These are phyloP conservation scores for Ophiostoma sp. DNA, from an alignment of 2,329 filamentous ascomycete genomes.

Conservation along the genomic window DNA sequence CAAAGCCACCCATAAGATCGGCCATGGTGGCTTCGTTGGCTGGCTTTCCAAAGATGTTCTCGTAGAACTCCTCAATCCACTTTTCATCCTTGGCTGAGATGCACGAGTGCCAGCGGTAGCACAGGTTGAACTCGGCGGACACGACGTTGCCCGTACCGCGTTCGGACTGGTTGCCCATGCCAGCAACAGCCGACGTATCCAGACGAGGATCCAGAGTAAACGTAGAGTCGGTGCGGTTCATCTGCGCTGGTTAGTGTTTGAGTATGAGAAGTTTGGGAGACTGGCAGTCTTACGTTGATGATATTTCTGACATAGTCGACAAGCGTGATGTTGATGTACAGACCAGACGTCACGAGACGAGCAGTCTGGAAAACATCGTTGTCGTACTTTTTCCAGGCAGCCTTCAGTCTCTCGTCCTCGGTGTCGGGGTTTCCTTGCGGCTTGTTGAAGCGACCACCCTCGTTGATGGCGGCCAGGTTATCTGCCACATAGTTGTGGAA, in stretches of 20 bases:
- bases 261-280: neutral
- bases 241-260: slow-evolving; percentile 28
- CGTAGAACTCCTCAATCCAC: slow-evolving; percentile 70
- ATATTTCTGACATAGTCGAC: slow-evolving; percentile 76
- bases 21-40: slow-evolving; percentile 49
- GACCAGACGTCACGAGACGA: slow-evolving; percentile 64
- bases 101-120: slow-evolving; percentile 82
- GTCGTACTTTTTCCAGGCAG: slow-evolving; percentile 63
- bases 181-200: slow-evolving; percentile 54
- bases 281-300: slow-evolving; percentile 44
- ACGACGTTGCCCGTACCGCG: slow-evolving; percentile 75
- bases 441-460: slow-evolving; percentile 68
- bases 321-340: slow-evolving; percentile 75
- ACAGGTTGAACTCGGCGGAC: slow-evolving; percentile 82
- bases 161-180: slow-evolving; percentile 54
- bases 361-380: slow-evolving; percentile 76
- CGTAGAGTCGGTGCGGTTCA: slow-evolving; percentile 65
- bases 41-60: slow-evolving; percentile 56
- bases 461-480: slow-evolving; percentile 79
- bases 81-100: slow-evolving; percentile 69
- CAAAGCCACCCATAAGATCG: slow-evolving; percentile 58
- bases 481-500: slow-evolving; percentile 85
- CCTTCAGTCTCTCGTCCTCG: slow-evolving; percentile 43
- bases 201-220: slow-evolving; percentile 77
- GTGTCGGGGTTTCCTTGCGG: slow-evolving; percentile 44